Conservation (phyloP, 2,329 filamentous ascomycete genomes). For the Phaeomoniella chlamydospora region DNA sequence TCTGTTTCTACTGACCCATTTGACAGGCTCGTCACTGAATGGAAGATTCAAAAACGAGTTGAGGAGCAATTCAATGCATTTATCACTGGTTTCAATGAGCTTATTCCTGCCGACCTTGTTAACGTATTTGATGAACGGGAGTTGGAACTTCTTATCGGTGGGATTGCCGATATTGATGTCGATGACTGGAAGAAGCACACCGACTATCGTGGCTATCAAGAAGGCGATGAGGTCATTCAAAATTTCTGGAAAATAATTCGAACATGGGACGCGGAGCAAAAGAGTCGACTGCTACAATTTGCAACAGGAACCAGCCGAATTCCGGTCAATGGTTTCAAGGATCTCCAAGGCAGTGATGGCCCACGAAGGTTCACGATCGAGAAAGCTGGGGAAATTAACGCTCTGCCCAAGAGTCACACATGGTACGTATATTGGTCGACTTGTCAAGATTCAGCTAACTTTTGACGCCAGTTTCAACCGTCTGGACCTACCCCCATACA, state of each 20-base stretch:
- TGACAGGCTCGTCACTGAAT: conserved; percentile 76
- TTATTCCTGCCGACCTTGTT: conserved; percentile 90
- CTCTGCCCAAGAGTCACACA: conserved; percentile 92
- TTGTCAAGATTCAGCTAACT: neutral
- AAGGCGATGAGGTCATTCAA: conserved; percentile 91
- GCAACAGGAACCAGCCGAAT: conserved; percentile 96
- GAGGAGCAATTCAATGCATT: conserved; percentile 98
- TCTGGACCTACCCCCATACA: conserved; percentile 87
- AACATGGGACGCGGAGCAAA: conserved; percentile 96
- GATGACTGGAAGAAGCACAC: conserved; percentile 99
- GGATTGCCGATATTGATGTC: conserved; percentile 98
- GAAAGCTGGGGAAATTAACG: conserved; percentile 81
- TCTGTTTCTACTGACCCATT: conserved; percentile 4
- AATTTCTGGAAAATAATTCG: conserved; percentile 97
- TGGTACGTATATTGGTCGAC: conserved; percentile 51
- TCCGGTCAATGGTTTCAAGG: conserved; percentile 98
- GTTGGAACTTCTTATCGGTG: conserved; percentile 87
- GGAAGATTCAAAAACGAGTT: conserved; percentile 97
- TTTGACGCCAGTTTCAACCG: conserved; percentile 77
- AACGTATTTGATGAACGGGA: conserved; percentile 98
- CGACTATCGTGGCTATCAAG: conserved; percentile 95
- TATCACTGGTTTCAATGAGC: conserved; percentile 91
- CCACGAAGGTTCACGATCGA: conserved; percentile 95
- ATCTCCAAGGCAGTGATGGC: conserved; percentile 91
- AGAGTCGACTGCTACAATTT: conserved; percentile 89